Conservation (phyloP, 495 filamentous ascomycete genomes). For the Penicillium diatomitis region DNA sequence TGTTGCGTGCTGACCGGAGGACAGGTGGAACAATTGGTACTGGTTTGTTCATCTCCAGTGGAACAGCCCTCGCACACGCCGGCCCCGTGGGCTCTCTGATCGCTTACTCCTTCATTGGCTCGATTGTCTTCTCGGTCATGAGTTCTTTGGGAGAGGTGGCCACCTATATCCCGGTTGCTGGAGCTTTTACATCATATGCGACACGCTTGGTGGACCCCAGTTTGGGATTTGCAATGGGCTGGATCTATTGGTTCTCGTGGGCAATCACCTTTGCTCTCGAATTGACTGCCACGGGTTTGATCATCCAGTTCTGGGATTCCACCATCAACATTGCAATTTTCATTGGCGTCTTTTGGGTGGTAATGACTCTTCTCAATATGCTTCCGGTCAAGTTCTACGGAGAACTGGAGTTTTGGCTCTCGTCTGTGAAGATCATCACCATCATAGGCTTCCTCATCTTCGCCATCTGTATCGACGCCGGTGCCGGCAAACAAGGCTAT, state of each 20-base stretch:
- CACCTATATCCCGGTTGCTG: slow-evolving; percentile 57
- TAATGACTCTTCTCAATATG: slow-evolving; percentile 51
- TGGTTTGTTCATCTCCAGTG: slow-evolving; percentile 59
- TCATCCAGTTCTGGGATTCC: slow-evolving; percentile 59
- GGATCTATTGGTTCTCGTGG: slow-evolving; percentile 48
- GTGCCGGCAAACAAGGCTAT: slow-evolving; percentile 46
- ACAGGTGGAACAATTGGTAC: slow-evolving; percentile 62
- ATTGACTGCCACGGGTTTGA: slow-evolving; percentile 55
- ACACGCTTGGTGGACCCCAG: slow-evolving; percentile 55
- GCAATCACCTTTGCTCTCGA: slow-evolving; percentile 55
- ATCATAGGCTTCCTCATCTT: slow-evolving; percentile 39
- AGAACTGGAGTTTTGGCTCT: slow-evolving; percentile 52
- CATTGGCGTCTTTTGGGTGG: slow-evolving; percentile 56
- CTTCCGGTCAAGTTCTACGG: slow-evolving; percentile 41
- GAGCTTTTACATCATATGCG: slow-evolving; percentile 57
- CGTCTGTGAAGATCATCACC: slow-evolving; percentile 45
- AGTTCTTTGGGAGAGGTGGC: slow-evolving; percentile 51
- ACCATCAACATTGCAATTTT: slow-evolving; percentile 47
- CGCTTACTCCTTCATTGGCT: slow-evolving; percentile 45
- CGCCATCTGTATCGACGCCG: slow-evolving; percentile 39
- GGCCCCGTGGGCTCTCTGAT: slow-evolving; percentile 55
- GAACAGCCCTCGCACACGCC: slow-evolving; percentile 46
- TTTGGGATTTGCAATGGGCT: slow-evolving; percentile 61
- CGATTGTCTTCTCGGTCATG: slow-evolving; percentile 42
- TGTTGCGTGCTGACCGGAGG: neutral